These are phyloP conservation scores for Hypoxylon sp. DNA, from an alignment of 2,329 filamentous ascomycete species.

Conservation along the genomic window DNA sequence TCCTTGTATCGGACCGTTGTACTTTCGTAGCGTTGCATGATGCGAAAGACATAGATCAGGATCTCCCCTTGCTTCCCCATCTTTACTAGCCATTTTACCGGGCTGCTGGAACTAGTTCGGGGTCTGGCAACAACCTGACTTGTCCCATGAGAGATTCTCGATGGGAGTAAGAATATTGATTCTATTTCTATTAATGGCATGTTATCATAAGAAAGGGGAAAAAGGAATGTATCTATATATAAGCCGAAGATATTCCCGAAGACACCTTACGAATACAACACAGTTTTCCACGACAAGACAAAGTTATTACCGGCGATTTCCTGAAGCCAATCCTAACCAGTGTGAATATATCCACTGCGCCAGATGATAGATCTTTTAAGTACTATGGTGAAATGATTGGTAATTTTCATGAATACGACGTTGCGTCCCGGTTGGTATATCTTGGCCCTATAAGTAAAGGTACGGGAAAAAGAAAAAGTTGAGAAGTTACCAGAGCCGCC, in stretches of 20 bases:
- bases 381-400: slow-evolving; percentile 20
- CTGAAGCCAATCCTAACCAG: not conserved
- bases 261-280: not conserved
- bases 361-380: not conserved
- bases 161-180: slow-evolving; percentile 17
- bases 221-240: not conserved
- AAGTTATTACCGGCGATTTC: not conserved
- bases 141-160: slow-evolving; percentile 14
- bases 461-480: not conserved
- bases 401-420: slow-evolving; percentile 19
- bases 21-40: slow-evolving; percentile 43
- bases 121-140: slow-evolving; percentile 29
- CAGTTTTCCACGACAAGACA: not conserved
- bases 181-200: not conserved
- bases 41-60: slow-evolving; percentile 40
- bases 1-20: slow-evolving; percentile 32
- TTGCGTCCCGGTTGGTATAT: slow-evolving; percentile 22
- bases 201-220: not conserved
- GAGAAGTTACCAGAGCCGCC: slow-evolving; percentile 14
- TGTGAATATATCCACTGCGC: not conserved
- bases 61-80: slow-evolving; percentile 42
- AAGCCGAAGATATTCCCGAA: not conserved
- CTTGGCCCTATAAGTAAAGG: slow-evolving; percentile 7
- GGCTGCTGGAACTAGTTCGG: slow-evolving; percentile 43
- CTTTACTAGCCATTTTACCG: slow-evolving; percentile 45